A percentile compares a stretch with the other conserved stretches of the same genome.
These are phyloP conservation scores for Leccinum broughii DNA, from an alignment of 768 basidiomycete genomes.

Conservation along the genomic window DNA sequence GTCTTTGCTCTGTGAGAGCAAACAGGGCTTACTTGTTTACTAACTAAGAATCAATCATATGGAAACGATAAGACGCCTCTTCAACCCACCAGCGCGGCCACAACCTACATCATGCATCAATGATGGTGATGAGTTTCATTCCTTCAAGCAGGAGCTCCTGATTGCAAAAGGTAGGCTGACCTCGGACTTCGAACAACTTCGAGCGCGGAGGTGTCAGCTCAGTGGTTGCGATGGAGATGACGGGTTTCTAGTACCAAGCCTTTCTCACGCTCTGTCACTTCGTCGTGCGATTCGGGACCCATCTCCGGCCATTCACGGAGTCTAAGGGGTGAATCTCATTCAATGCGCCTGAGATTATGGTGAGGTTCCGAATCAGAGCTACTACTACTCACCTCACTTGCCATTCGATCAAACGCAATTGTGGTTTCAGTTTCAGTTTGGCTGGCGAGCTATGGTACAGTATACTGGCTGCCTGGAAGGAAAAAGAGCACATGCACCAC, in stretches of 20 bases:
- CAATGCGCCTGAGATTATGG: too few species aligned
- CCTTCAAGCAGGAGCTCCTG: conserved; percentile 40
- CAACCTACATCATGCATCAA: not conserved
- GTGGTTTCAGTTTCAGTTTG: too few species aligned
- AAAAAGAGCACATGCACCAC: not conserved
- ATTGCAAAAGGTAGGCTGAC: conserved; percentile 58
- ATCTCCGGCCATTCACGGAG: conserved; percentile 68
- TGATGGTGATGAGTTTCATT: too few species aligned
- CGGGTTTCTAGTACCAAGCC: conserved; percentile 56
- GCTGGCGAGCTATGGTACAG: too few species aligned
- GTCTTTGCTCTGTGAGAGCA: too few species aligned
- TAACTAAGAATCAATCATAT: too few species aligned
- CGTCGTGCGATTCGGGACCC: conserved; percentile 72
- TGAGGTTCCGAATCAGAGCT: too few species aligned
- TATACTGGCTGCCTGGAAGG: too few species aligned
- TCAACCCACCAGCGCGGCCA: not conserved
- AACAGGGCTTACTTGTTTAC: too few species aligned
- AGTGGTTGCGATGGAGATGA: conserved; percentile 63
- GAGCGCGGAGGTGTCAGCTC: conserved; percentile 52
- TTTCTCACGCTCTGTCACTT: conserved; percentile 72
- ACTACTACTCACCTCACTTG: not conserved
- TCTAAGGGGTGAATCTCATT: too few species aligned
- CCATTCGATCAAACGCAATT: not conserved
- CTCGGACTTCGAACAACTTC: conserved; percentile 4
- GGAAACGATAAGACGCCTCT: not conserved